These are phyloP conservation scores for Coelastrella sp. DNA, from an alignment of 139 green algal genomes.

Conservation along the genomic window DNA sequence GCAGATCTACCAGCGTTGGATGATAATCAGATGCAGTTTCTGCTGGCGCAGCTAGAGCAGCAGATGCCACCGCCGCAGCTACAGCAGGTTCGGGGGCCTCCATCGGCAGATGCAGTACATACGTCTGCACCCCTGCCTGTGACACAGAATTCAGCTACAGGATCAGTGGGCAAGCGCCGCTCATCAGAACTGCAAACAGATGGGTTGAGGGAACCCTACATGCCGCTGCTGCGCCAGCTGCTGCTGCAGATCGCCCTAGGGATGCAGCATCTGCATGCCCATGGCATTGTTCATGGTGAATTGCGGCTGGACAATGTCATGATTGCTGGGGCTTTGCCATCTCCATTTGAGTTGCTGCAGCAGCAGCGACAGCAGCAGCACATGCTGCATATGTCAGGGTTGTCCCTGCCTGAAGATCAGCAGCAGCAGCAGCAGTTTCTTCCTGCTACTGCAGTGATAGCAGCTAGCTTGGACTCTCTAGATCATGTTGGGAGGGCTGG, in stretches of 20 bases:
- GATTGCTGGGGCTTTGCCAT: constrained; percentile 35
- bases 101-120: not conserved
- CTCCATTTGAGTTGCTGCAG: not conserved
- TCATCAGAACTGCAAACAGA: not conserved
- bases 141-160: not conserved
- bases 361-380: constrained; percentile 11
- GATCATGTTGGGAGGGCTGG: not conserved
- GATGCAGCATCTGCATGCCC: constrained; percentile 51
- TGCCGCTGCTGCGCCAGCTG: constrained; percentile 51
- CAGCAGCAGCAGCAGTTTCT: constrained; percentile 2
- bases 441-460: not conserved
- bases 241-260: constrained; percentile 54
- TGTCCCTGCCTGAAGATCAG: not conserved
- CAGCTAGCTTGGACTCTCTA: not conserved
- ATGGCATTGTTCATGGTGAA: constrained; percentile 60
- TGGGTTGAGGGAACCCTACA: not conserved
- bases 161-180: not conserved
- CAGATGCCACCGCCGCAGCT: constrained; percentile 5
- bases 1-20: not conserved
- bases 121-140: constrained; percentile 2
- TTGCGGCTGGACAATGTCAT: constrained; percentile 61
- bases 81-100: no score
- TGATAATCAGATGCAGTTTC: not conserved
- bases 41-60: constrained; percentile 30
- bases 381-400: not conserved